Base-by-base conservation (phyloP, 306 rosid species). In the Cyamopsis tetragonoloba region DNA sequence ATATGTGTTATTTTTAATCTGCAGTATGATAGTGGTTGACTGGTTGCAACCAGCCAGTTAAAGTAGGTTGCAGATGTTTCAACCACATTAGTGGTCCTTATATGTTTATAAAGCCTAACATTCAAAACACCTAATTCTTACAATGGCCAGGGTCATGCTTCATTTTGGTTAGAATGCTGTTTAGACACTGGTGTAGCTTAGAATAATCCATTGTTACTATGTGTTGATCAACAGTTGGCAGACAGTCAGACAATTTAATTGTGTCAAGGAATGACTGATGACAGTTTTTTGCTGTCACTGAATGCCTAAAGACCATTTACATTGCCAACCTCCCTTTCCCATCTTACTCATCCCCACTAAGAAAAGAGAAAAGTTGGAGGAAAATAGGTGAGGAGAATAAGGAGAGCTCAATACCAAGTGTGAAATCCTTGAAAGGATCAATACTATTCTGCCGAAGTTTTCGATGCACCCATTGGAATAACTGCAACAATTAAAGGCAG, bases 381-480 rank as follows among this genome's bases (percentile, higher is more conserved):
- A 48, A 55, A 27, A 22, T 48, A 75, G 81, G 70, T 38, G 72
- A 57, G 70, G 32, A 67, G 10, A 48, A 27, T 14, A 32, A 74
- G 66, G 27, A 26, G 58, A 63, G 84, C 60, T 74, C 69, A 74
- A 68, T 92, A 92, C 98, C 92, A 60, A 81, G 75, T 17, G 77
- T 69, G 75, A 78, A 79, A 73, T 83, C 86, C 87, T 89, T 89
- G 88, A 79, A 37, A 26, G 87, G 83, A 56, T 88, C 88, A 8
- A 47, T 74, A 81, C 82, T 79, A 75, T 67, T 73, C 43, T 83
- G 88, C 89, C 75, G 78, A 86, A 90, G 80, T 73, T 82, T 90
- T 62, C 83, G 85, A 80, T 84, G 93, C 85, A 85, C 81, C 98
- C 97, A 93, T 26, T 84, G 92, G 51, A 90, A 67, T 42, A 93